Evolutionary conservation across 2,329 filamentous ascomycete species (phyloP).

Genomic region (Monosporascus sp.): DNA sequence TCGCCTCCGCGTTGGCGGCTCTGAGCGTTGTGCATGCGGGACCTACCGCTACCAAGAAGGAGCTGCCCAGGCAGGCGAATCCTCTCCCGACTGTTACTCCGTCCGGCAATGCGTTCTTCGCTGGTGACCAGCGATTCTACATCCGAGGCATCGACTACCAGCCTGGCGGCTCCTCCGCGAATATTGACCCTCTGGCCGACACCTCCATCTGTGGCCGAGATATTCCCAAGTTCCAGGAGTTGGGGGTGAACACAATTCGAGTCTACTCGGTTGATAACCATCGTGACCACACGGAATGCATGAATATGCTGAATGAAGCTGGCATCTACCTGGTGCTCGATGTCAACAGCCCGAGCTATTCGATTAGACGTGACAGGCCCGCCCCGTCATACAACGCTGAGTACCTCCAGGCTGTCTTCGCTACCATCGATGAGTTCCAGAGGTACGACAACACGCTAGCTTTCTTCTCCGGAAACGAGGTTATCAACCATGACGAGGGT

Average conservation of each 20-base stretch:
- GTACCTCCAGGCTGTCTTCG: slow-evolving; percentile 80
- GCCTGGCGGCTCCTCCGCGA: slow-evolving; percentile 51
- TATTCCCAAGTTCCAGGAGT: slow-evolving; percentile 72
- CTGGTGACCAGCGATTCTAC: slow-evolving; percentile 49
- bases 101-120: slow-evolving; percentile 56
- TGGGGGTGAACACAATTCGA: slow-evolving; percentile 86
- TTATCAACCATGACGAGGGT: slow-evolving; percentile 61
- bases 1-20: slow-evolving; percentile 44
- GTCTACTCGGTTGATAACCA: slow-evolving; percentile 92
- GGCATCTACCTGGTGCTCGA: slow-evolving; percentile 91
- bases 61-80: slow-evolving; percentile 45
- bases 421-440: slow-evolving; percentile 78
- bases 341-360: slow-evolving; percentile 86
- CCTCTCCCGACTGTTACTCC: slow-evolving; percentile 44
- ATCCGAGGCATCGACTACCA: slow-evolving; percentile 58
- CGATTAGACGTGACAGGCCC: slow-evolving; percentile 73
- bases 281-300: slow-evolving; percentile 75
- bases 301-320: slow-evolving; percentile 71
- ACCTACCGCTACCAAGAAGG: slow-evolving; percentile 44
- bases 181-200: slow-evolving; percentile 72
- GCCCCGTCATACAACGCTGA: slow-evolving; percentile 75
- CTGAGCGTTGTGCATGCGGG: slow-evolving; percentile 38
- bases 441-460: slow-evolving; percentile 82
- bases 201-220: slow-evolving; percentile 67
- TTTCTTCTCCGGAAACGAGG: slow-evolving; percentile 79